These are phyloP conservation scores for Apophysomyces ossiformis DNA, from an alignment of 371 early-diverging fungal species.

Conservation along the genomic window DNA sequence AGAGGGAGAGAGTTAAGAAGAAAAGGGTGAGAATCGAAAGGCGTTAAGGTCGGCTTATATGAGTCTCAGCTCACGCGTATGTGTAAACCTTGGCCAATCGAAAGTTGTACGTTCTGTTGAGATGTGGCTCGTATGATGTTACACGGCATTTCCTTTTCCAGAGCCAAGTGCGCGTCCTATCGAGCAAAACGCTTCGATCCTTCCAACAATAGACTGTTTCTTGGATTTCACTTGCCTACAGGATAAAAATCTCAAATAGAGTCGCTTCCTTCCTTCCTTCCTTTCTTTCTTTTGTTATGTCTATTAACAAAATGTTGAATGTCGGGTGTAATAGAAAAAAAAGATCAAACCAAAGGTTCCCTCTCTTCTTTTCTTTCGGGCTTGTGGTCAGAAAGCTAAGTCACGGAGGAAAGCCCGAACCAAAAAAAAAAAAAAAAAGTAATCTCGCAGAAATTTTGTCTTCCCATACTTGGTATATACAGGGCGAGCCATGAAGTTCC, in stretches of 20 bases:
- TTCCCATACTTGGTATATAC: no score
- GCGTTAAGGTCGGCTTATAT: neutral
- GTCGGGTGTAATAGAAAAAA: no score
- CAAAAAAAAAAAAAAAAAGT: neutral
- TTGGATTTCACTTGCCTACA: no score
- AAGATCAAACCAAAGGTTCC: no score
- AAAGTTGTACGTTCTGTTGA: neutral
- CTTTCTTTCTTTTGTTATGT: no score
- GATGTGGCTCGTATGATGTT: conserved; percentile 8
- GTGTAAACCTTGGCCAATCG: conserved; percentile 3
- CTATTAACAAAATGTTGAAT: no score
- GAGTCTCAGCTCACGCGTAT: conserved; percentile 8
- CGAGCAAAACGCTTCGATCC: no score
- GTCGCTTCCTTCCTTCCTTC: no score
- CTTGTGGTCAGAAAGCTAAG: no score
- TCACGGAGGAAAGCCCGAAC: neutral
- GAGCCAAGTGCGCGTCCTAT: neutral
- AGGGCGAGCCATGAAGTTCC: conserved; percentile 29
- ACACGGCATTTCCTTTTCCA: conserved; percentile 8
- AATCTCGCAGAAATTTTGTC: neutral
- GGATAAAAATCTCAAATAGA: no score
- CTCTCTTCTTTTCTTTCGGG: no score
- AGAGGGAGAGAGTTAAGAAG: conserved; percentile 1
- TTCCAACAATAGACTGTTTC: no score
- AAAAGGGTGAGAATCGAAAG: neutral